Base-by-base conservation (phyloP, 2,329 filamentous ascomycete genomes). In the Fusarium fujikuroi region DNA sequence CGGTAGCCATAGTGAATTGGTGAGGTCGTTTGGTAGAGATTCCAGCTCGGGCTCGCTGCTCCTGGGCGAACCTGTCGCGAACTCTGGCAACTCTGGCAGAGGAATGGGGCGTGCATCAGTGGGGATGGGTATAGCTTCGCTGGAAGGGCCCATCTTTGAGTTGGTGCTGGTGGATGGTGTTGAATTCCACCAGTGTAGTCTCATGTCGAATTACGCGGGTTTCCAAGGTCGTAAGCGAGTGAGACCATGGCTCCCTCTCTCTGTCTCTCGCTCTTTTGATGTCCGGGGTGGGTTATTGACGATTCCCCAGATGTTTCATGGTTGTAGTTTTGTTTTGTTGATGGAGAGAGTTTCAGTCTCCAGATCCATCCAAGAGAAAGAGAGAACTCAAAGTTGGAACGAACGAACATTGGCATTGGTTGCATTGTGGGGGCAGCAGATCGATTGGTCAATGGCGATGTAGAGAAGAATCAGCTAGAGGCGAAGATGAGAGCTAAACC, bases 391-490 rank as follows among this genome's bases (percentile, higher is more conserved):
- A 58, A 37, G 54, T 28, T 30, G 46, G 28, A 39, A 28, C 25
- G 25, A 28, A 28, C 25, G 25, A 28, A 47, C 25, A 44, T 21
- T 46, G 18, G 18, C 32, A 25, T 30, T 32, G 32, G 12, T 5
- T 50, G 16, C 19, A 37, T 40, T 59, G 60, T 65, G 58, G 63
- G 63, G 69, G 54, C 63, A 44, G 40, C 25, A 43, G 69, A 53
- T 34, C 65, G 69, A 72, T 70, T 72, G 69, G 69, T 70, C 69
- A 72, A 70, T 70, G 54, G 57, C 49, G 54, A 63, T 46, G 65
- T 58, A 52, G 62, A 30, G 28, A 30, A 30, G 28, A 30, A 30
- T 30, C 28, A 30, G 28, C 28, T 30, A 30, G 28, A 68, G 60
- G 63, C 23, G 30, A 37, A 34, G 36, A 34, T 36, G 49, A 36